phyloP scores from a whole-genome alignment of 2,329 filamentous ascomycete genomes.

The Oidium heveae region DNA sequence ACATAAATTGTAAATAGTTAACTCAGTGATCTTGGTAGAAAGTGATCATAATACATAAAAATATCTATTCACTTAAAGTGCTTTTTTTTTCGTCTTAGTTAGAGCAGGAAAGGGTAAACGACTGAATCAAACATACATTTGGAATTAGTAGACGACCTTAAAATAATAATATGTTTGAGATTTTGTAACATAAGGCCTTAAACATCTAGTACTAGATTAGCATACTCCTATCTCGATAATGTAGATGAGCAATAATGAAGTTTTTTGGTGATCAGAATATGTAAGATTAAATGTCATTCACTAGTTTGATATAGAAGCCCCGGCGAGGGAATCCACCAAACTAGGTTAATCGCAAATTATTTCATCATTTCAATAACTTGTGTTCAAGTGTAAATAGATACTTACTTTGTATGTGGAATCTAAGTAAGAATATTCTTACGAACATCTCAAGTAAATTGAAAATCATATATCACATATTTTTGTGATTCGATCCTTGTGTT shows the following conservation, averaged over 20 bases:
- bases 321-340: constrained; percentile 69
- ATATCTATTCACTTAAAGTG: constrained; percentile 17
- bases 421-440: background rate
- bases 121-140: background rate
- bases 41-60: constrained; percentile 13
- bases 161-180: constrained; percentile 2
- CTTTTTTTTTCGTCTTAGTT: constrained; percentile 15
- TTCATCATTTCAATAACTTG: constrained; percentile 41
- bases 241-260: background rate
- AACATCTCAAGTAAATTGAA: background rate
- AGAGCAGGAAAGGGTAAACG: background rate
- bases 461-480: background rate
- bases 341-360: constrained; percentile 99
- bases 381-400: constrained; percentile 1
- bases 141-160: background rate
- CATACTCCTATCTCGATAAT: too few relatives aligned
- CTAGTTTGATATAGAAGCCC: constrained; percentile 55
- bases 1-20: background rate
- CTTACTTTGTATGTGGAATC: background rate
- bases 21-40: constrained; percentile 17
- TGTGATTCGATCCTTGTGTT: background rate
- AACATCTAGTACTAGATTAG: too few relatives aligned
- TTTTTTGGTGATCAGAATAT: constrained; percentile 57
- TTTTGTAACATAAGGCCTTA: background rate
- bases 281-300: constrained; percentile 93